Evolutionary conservation across 2,329 filamentous ascomycete species (phyloP), one percentile per base, ranked within the genome.

Genomic region (Pseudogymnoascus sp.): DNA sequence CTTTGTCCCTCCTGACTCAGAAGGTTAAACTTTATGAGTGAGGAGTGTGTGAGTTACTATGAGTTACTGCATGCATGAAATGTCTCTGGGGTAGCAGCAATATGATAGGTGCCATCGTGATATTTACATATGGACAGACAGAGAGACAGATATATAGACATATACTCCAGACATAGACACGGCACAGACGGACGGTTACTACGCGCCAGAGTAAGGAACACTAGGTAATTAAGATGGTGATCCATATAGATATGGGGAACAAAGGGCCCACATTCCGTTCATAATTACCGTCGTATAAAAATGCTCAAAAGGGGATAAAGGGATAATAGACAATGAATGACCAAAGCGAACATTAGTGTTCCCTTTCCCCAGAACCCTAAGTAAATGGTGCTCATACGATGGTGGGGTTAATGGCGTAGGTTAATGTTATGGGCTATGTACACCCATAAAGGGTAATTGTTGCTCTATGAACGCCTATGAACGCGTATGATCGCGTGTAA

Each of bases 1-100:
- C 45, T 33, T 33, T 55, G 48, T 55, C 27, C 48, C 48, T 55
- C 27, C 48, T 55, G 48, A 55, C n/a, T 55, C 48, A 55, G 48
- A 55, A 55, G 48, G 48, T 55, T 55, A 55, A 55, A 55, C 48
- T 7, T 3, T 10, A n/a, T 52, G 45, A 29, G 45, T 52, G 45
- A 52, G 48, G 10, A 15, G 27, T 52, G 45, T 18, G 37, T 39
- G 37, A 52, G 42, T 18, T n/a, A 27, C 40, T 12, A 12, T 27
- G 21, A 45, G 40, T 13, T 55, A 33, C 9, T 55, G 12, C 27
- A 55, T 55, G 48, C 48, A 55, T 9, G 48, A 15, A 5, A 18
- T 48, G 48, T 55, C 48, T 55, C 48, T 48, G 12, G 18, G 25
- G 40, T 12, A 52, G 29, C 13, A 18, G 29, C 29, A 33, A 33